A percentile compares a stretch with the other conserved stretches of the same genome.
These are phyloP conservation scores for Globisporangium iwayamae DNA, from an alignment of 352 stramenopile species.

Conservation along the genomic window DNA sequence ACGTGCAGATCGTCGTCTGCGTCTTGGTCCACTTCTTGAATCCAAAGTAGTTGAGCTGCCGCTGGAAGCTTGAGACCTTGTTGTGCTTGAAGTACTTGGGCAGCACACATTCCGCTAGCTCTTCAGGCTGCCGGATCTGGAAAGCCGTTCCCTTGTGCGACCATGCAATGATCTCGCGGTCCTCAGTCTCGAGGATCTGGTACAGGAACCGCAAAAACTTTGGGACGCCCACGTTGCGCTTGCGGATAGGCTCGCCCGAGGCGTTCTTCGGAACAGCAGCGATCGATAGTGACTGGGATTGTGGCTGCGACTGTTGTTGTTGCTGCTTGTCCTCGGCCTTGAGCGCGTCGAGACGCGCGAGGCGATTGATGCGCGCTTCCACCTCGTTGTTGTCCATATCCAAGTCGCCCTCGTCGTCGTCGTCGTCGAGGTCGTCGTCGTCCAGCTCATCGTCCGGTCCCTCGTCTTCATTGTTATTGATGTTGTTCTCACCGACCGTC, in stretches of 20 bases:
- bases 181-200: conserved; percentile 66
- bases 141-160: conserved; percentile 68
- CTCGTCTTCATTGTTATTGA: background rate
- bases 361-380: conserved; percentile 1
- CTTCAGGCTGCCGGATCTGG: conserved; percentile 61
- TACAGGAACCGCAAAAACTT: conserved; percentile 72
- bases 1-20: conserved; percentile 71
- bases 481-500: background rate
- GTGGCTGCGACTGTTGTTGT: background rate
- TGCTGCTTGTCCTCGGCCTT: conserved; percentile 4
- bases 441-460: conserved; percentile 10
- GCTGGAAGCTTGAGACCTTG: conserved; percentile 77
- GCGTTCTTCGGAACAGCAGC: background rate
- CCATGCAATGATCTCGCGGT: conserved; percentile 54
- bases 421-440: conserved; percentile 13
- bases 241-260: conserved; percentile 23
- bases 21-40: conserved; percentile 86
- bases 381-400: conserved; percentile 14
- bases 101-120: conserved; percentile 51
- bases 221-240: conserved; percentile 60
- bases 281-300: background rate
- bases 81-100: conserved; percentile 81
- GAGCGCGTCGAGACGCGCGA: background rate
- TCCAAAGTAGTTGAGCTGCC: conserved; percentile 79
- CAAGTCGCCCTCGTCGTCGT: conserved; percentile 8